A percentile compares a stretch with the other conserved stretches of the same genome.
Conservation (phyloP, 2,329 filamentous ascomycete species). For the Penicillium sp. region DNA sequence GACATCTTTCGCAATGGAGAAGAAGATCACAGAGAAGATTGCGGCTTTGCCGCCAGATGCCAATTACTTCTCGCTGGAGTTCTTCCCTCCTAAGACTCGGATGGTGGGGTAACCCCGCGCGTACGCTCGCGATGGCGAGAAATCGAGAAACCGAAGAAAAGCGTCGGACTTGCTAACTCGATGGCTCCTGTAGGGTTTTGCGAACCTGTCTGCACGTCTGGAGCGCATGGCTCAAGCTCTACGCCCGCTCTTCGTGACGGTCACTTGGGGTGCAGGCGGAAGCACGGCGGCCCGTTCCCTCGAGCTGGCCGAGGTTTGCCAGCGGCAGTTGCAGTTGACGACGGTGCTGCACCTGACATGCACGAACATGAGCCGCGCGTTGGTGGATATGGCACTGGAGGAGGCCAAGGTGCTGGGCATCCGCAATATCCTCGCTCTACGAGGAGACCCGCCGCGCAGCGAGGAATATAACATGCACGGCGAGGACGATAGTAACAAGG, state of each 20-base stretch:
- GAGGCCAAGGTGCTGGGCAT: slow-evolving; percentile 89
- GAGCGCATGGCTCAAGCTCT: slow-evolving; percentile 93
- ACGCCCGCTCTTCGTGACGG: slow-evolving; percentile 90
- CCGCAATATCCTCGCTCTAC: slow-evolving; percentile 86
- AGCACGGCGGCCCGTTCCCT: slow-evolving; percentile 89
- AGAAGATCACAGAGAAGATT: slow-evolving; percentile 94
- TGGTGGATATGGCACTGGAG: slow-evolving; percentile 87
- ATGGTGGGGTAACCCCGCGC: slow-evolving; percentile 60
- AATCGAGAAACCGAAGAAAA: neutral
- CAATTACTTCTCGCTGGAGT: slow-evolving; percentile 94
- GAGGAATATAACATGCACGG: slow-evolving; percentile 79
- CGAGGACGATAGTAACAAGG: slow-evolving; percentile 65
- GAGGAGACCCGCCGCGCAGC: slow-evolving; percentile 86
- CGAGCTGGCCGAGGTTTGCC: slow-evolving; percentile 92
- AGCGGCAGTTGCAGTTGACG: slow-evolving; percentile 85
- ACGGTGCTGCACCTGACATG: slow-evolving; percentile 96
- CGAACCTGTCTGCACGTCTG: slow-evolving; percentile 88
- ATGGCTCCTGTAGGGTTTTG: slow-evolving; percentile 64
- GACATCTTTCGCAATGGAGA: slow-evolving; percentile 62
- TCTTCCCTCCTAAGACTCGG: slow-evolving; percentile 96
- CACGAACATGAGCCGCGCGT: slow-evolving; percentile 88
- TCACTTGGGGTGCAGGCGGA: slow-evolving; percentile 96
- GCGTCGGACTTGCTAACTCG: slow-evolving; percentile 26
- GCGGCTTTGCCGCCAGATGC: slow-evolving; percentile 79
- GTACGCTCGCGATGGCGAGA: slow-evolving; percentile 4